Evolutionary conservation across 441 rosid genomes (phyloP).

Genomic region (Pelargonium myrrhifolium): DNA sequence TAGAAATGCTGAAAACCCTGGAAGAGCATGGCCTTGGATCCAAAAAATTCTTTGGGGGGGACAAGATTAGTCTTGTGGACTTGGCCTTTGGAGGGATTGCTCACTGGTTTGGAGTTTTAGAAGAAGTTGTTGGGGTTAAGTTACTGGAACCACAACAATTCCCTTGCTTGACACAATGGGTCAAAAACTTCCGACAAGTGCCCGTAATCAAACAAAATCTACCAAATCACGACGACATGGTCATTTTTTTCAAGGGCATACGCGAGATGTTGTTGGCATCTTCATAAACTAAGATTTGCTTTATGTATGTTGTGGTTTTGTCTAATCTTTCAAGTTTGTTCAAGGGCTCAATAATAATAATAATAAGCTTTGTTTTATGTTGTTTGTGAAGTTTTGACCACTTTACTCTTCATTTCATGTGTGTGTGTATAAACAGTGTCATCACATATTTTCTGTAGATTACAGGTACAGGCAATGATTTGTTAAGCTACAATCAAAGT

Average conservation of each 20-base stretch:
- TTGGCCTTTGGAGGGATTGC: slow-evolving; percentile 17
- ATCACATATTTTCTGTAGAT: too few species aligned
- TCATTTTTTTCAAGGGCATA: background rate
- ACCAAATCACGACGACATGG: slow-evolving; percentile 17
- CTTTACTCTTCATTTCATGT: too few species aligned
- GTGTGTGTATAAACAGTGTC: too few species aligned
- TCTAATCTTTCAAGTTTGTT: too few species aligned
- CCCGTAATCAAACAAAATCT: slow-evolving; percentile 22
- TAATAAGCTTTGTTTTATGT: too few species aligned
- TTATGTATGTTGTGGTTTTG: too few species aligned
- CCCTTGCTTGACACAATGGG: slow-evolving; percentile 23
- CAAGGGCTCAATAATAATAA: too few species aligned
- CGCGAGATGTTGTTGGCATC: background rate
- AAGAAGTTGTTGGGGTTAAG: slow-evolving; percentile 13
- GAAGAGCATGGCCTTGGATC: slow-evolving; percentile 21
- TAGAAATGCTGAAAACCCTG: slow-evolving; percentile 20
- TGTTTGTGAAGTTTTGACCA: too few species aligned
- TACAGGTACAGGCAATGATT: too few species aligned
- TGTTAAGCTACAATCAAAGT: too few species aligned
- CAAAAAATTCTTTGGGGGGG: slow-evolving; percentile 25
- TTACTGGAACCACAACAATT: slow-evolving; percentile 15
- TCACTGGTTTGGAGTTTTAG: slow-evolving; percentile 18
- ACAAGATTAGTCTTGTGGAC: slow-evolving; percentile 22
- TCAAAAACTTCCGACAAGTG: slow-evolving; percentile 17
- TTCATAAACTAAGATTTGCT: background rate